Evolutionary conservation across 78 protist species (phyloP).

Genomic region (Acrasis kona): DNA sequence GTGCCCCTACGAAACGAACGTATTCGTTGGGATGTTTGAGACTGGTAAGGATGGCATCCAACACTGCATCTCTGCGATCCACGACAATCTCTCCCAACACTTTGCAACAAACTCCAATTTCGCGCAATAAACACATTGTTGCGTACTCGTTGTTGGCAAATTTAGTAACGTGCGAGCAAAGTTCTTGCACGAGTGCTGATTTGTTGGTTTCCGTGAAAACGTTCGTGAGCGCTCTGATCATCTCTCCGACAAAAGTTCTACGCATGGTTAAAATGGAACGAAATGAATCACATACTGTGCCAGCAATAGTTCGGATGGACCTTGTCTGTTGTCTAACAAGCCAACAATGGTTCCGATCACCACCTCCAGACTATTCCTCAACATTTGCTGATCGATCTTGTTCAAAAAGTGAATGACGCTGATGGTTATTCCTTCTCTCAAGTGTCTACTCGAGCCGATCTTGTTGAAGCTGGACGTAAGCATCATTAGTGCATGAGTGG

Average conservation of each 20-base stretch:
- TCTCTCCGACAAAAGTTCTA: not conserved
- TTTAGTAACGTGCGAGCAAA: not conserved
- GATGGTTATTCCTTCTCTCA: not conserved
- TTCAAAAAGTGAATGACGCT: not conserved
- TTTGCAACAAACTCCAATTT: not conserved
- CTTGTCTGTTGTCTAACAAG: not conserved
- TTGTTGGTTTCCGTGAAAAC: not conserved
- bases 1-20: not conserved
- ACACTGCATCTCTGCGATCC: not conserved
- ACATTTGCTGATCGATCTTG: not conserved
- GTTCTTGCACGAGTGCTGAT: not conserved
- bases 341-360: not conserved
- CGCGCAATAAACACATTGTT: not conserved
- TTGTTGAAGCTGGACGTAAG: no score
- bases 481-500: no score
- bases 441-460: no score
- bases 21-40: not conserved
- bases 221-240: not conserved
- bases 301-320: not conserved
- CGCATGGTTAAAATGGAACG: not conserved
- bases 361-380: not conserved
- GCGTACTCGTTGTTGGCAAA: not conserved
- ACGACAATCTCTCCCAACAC: not conserved
- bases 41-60: not conserved
- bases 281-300: not conserved